These are phyloP conservation scores for Taiwanofungus camphoratus DNA, from an alignment of 1,284 basidiomycete genomes.

Conservation along the genomic window DNA sequence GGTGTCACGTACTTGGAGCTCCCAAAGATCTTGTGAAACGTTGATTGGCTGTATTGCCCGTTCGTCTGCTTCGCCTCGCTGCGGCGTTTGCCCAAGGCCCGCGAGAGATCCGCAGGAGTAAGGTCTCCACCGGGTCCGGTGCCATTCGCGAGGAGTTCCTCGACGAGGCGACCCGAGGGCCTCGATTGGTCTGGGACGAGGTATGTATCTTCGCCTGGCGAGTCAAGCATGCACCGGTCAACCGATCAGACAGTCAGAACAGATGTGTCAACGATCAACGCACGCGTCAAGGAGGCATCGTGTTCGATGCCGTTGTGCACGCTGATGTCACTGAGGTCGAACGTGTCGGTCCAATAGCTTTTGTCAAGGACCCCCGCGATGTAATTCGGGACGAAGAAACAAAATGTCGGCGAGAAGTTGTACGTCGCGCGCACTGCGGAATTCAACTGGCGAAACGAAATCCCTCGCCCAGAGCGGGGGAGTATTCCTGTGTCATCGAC, in stretches of 20 bases:
- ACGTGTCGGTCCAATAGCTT: constrained; percentile 49
- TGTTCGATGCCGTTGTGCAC: constrained; percentile 77
- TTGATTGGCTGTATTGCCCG: constrained; percentile 43
- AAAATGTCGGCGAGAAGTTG: constrained; percentile 67
- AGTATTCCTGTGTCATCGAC: constrained; percentile 74
- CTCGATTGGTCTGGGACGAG: constrained; percentile 46
- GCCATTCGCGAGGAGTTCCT: constrained; percentile 50
- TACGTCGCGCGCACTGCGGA: constrained; percentile 45
- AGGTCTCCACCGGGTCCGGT: constrained; percentile 46
- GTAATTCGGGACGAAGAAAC: constrained; percentile 54
- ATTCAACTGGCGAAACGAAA: constrained; percentile 56
- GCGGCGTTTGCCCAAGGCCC: constrained; percentile 50
- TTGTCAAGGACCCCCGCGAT: constrained; percentile 52
- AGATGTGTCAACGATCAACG: neutral
- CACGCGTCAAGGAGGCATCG: constrained; percentile 67
- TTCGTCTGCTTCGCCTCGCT: constrained; percentile 47
- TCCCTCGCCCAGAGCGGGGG: constrained; percentile 58
- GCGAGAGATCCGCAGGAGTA: constrained; percentile 50
- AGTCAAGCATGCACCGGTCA: no score
- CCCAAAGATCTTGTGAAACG: constrained; percentile 54
- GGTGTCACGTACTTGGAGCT: constrained; percentile 46
- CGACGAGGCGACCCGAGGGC: constrained; percentile 43
- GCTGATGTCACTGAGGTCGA: constrained; percentile 59
- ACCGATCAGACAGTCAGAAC: no score
- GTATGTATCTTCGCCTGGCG: constrained; percentile 51